phyloP scores from a whole-genome alignment of 2,329 filamentous ascomycete genomes.

The Pestalotiopsis sp. region DNA sequence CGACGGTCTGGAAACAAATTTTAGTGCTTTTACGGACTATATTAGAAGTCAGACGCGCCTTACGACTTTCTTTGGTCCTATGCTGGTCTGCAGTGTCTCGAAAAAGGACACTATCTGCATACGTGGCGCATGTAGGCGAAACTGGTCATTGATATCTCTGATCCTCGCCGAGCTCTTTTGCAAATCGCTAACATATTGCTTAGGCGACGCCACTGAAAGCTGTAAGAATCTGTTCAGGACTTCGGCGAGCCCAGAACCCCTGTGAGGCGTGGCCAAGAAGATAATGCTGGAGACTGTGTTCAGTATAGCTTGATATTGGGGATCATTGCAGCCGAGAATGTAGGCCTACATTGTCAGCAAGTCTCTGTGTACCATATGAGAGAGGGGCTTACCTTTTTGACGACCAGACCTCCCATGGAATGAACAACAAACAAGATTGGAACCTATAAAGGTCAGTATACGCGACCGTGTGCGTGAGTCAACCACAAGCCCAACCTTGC shows the following conservation, averaged over 20 bases:
- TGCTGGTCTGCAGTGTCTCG: constrained; percentile 23
- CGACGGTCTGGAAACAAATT: constrained; percentile 18
- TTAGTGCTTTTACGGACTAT: background rate
- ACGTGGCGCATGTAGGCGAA: constrained; percentile 27
- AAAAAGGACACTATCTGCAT: constrained; percentile 30
- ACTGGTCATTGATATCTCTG: constrained; percentile 30
- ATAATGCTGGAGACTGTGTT: constrained; percentile 27
- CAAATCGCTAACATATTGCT: constrained; percentile 32
- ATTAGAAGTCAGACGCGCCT: background rate
- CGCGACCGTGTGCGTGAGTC: background rate
- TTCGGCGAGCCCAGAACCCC: constrained; percentile 31
- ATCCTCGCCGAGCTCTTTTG: constrained; percentile 23
- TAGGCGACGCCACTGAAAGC: constrained; percentile 18
- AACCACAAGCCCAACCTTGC: constrained; percentile 17
- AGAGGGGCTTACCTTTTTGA: constrained; percentile 27
- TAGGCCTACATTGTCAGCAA: constrained; percentile 22
- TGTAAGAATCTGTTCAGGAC: constrained; percentile 32
- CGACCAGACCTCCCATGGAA: constrained; percentile 32
- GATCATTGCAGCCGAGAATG: constrained; percentile 26
- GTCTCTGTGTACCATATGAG: background rate
- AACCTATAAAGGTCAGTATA: constrained; percentile 11
- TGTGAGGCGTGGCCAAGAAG: constrained; percentile 37
- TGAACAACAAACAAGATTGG: constrained; percentile 32
- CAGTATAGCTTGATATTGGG: constrained; percentile 26
- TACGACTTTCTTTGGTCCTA: constrained; percentile 18